Conservation (phyloP, 2,329 filamentous ascomycete species). For the Mollisia scopiformis region DNA sequence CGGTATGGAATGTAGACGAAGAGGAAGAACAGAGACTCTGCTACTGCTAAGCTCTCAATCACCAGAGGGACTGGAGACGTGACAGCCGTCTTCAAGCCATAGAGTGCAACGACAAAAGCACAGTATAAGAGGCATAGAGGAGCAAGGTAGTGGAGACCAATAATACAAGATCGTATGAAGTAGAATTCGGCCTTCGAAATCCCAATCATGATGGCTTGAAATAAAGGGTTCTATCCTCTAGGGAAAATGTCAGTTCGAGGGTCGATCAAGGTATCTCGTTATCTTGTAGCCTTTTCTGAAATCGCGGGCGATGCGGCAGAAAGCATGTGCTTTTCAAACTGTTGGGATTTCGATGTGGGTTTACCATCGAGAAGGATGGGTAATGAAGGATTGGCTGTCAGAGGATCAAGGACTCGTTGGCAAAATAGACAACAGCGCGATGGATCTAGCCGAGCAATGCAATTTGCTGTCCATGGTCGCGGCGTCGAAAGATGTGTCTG, state of each 20-base stretch:
- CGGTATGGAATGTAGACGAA: slow-evolving; percentile 55
- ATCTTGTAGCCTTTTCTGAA: neutral
- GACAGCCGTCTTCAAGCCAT: slow-evolving; percentile 31
- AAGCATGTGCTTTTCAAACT: neutral
- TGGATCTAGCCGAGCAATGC: neutral
- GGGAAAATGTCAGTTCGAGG: neutral
- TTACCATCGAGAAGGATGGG: neutral
- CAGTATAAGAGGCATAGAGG: slow-evolving; percentile 52
- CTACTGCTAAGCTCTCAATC: slow-evolving; percentile 45
- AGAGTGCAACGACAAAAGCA: slow-evolving; percentile 38
- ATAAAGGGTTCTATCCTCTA: neutral
- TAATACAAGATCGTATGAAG: slow-evolving; percentile 50
- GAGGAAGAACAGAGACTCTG: slow-evolving; percentile 59
- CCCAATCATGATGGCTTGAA: slow-evolving; percentile 36
- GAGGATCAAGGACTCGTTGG: neutral
- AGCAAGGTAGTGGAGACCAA: slow-evolving; percentile 50
- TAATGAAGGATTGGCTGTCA: neutral
- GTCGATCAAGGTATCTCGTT: neutral
- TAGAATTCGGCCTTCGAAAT: slow-evolving; percentile 35
- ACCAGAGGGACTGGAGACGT: slow-evolving; percentile 32
- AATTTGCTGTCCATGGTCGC: neutral
- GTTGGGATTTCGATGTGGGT: neutral
- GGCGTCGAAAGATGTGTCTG: neutral
- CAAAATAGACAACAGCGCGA: neutral
- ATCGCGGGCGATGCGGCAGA: neutral